Percentiles rank a stretch among this genome's conserved stretches.
Conservation (phyloP, 2,329 filamentous ascomycete species). For the Phoma sp. region DNA sequence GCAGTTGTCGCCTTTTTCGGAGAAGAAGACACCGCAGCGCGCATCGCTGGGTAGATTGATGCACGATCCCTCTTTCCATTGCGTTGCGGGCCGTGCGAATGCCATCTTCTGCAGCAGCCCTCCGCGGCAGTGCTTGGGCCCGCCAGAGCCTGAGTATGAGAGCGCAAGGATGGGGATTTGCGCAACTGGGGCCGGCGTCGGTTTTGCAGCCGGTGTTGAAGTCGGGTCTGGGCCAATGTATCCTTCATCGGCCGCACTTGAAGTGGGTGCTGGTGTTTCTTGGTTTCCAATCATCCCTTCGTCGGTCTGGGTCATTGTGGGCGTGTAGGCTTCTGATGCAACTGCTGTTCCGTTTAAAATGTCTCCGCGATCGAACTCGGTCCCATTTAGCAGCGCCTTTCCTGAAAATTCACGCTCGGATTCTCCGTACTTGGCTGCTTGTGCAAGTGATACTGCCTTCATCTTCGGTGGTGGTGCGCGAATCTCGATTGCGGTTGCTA, state of each 20-base stretch:
- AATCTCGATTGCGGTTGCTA: conserved; percentile 37
- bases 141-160: conserved; percentile 40
- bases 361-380: conserved; percentile 37
- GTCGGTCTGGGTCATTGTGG: conserved; percentile 26
- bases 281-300: conserved; percentile 35
- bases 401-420: conserved; percentile 23
- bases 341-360: conserved; percentile 30
- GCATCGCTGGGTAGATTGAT: conserved; percentile 40
- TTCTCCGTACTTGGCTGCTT: conserved; percentile 32
- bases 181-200: conserved; percentile 16
- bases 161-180: conserved; percentile 41
- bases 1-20: conserved; percentile 43
- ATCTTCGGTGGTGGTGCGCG: conserved; percentile 31
- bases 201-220: conserved; percentile 12
- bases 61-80: conserved; percentile 41
- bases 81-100: conserved; percentile 31
- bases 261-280: conserved; percentile 20
- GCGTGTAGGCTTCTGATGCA: conserved; percentile 22
- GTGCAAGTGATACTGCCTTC: conserved; percentile 32
- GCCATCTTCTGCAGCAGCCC: conserved; percentile 32
- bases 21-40: conserved; percentile 43
- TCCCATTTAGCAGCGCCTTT: conserved; percentile 37
- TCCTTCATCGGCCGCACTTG: conserved; percentile 30
- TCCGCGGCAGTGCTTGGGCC: conserved; percentile 46
- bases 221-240: conserved; percentile 23